Percentiles rank a stretch among this genome's conserved stretches.
Conservation (phyloP, 371 early-diverging fungal genomes). For the Catenaria anguillulae region DNA sequence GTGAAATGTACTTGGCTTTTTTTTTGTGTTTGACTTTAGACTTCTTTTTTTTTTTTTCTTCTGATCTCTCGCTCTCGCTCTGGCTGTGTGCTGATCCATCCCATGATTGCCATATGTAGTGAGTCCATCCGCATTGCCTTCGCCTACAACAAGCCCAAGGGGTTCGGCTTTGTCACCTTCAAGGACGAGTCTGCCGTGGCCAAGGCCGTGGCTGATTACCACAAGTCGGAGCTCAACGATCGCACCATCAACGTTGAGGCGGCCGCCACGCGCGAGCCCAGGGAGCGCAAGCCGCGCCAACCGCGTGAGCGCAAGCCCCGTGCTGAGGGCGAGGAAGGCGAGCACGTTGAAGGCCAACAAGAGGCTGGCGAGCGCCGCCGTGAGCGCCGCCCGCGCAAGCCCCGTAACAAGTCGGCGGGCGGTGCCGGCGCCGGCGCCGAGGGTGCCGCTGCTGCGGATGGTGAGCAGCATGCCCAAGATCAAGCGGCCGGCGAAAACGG, state of each 20-base stretch:
- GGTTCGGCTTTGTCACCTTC: neutral
- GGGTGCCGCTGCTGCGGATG: too few species aligned
- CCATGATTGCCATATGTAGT: too few species aligned
- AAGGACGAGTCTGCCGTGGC: neutral
- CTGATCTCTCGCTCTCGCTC: too few species aligned
- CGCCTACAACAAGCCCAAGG: neutral
- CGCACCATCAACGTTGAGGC: neutral
- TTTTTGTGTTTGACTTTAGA: neutral
- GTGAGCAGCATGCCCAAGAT: too few species aligned
- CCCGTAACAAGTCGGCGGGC: neutral
- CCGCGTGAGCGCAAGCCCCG: neutral
- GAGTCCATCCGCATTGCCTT: too few species aligned
- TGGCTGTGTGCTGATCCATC: too few species aligned
- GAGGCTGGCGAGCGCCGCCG: neutral
- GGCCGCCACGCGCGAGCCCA: neutral
- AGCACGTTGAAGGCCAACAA: neutral
- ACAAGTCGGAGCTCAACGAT: neutral
- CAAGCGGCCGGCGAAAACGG: too few species aligned
- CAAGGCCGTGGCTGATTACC: neutral
- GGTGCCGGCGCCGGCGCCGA: neutral
- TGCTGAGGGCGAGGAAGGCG: neutral
- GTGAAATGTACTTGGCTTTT: neutral
- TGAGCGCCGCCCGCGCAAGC: neutral
- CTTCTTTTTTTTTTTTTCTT: too few species aligned
- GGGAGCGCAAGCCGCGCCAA: neutral